Evolutionary conservation across 306 rosid species (phyloP), one percentile per base, ranked within the genome.

Genomic region (Urtica urens): DNA sequence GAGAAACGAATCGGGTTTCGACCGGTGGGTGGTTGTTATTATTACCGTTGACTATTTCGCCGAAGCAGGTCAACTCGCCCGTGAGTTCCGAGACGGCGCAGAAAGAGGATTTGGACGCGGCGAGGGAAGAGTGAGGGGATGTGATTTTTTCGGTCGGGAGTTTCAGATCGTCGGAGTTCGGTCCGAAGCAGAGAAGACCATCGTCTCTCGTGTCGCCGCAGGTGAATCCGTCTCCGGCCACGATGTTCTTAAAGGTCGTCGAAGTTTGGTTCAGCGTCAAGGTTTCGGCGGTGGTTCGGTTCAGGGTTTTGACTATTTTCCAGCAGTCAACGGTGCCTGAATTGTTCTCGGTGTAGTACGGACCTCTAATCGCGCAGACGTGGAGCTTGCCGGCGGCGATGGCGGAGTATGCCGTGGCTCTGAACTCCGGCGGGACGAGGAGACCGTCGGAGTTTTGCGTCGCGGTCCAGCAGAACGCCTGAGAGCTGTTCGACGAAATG

Each of bases 151-250:
- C n/a, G n/a, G n/a, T n/a, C 1, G 86, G 70, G 59, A 79, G 62
- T 0, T 72, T 67, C 24, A 90, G 10, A 10, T 16, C 46, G 4
- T 46, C 14, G 1, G 97, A 76, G 45, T 50, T 52, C 2, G 97
- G 95, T 27, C 97, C 95, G 90, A 93, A 90, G 46, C 97, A 90
- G 45, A 77, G 53, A 1, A 84, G 59, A 14, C 93, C 95, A 18
- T 35, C 40, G 48, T 74, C 70, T 34, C 76, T 63, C 12, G 71
- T 53, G 30, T 50, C 59, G 12, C 92, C 97, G 23, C 97, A 90
- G 18, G 76, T 62, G 66, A 85, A 90, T 27, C 92, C 95, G 2
- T 79, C 92, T 2, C 97, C 97, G 18, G 97, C 73, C 21, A 79
- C 94, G 57, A 90, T 43, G 21, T 18, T 66, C 17, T 64, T 70